Evolutionary conservation across 169 alveolate species (phyloP).

Genomic region (Eimeria sp.): DNA sequence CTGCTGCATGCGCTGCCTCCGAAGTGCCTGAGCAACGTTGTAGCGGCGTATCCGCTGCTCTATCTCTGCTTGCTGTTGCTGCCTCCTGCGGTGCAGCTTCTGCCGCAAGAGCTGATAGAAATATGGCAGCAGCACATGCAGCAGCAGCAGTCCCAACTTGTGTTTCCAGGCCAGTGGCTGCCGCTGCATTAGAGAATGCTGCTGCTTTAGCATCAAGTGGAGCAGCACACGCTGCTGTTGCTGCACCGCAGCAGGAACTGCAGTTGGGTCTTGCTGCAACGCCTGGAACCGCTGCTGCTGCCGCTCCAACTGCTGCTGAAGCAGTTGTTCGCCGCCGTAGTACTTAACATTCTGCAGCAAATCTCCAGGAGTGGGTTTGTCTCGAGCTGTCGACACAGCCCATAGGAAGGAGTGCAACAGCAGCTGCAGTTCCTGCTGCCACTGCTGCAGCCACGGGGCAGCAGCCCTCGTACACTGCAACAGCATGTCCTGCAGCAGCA

Average conservation of each 20-base stretch:
- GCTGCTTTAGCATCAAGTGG: conserved; percentile 17
- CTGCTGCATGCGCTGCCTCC: conserved; percentile 78
- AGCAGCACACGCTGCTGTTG: conserved; percentile 3
- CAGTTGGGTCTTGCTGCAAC: background rate
- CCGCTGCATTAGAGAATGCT: conserved; percentile 27
- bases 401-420: conserved; percentile 55
- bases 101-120: conserved; percentile 49
- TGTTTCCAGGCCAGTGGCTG: conserved; percentile 62
- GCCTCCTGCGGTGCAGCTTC: conserved; percentile 54
- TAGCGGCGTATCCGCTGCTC: conserved; percentile 62
- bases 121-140: background rate
- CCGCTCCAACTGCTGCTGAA: conserved; percentile 9
- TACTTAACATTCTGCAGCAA: conserved; percentile 76
- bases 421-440: conserved; percentile 33
- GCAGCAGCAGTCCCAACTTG: conserved; percentile 4
- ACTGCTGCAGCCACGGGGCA: conserved; percentile 48
- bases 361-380: conserved; percentile 72
- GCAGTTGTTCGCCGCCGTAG: conserved; percentile 24
- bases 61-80: conserved; percentile 49
- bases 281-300: background rate
- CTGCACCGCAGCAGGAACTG: conserved; percentile 3
- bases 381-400: conserved; percentile 43
- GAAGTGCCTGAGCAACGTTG: conserved; percentile 55
- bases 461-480: conserved; percentile 59
- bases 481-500: conserved; percentile 75